Evolutionary conservation across 2,329 filamentous ascomycete genomes (phyloP), one percentile per base, ranked within the genome.

Genomic region (Aureobasidium sp.): DNA sequence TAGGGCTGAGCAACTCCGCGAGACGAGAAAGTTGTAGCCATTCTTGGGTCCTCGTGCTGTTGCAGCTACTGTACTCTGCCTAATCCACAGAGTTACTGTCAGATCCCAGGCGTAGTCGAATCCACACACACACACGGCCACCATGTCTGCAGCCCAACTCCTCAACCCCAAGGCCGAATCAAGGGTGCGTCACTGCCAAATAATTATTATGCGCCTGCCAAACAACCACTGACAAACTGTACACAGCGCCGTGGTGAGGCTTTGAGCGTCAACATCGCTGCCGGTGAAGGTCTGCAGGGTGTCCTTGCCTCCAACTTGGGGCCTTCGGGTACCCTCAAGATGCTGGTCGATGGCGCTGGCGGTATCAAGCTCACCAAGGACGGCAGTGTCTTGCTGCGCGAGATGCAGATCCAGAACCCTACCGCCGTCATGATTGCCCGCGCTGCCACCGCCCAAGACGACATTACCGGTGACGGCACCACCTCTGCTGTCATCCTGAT

Each of bases 101-200:
- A 49, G 43, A 49, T 38, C 19, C 55, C 8, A 23, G 55, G 55
- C 55, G 25, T 15, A 38, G 33, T 49, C 17, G 10, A 25, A 51
- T 35, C 2, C 62, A 25, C 46, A 51, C 27, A 2, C 62, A 25
- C 46, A 51, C 33, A 59, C n/a, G 35, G 23, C 61, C 68, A 73
- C 60, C 62, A 97, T 97, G 94, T 97, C 92, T 78, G 94, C 94
- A 69, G 92, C 94, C 72, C 93, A 97, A 80, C 86, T 99, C 71
- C 87, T 99, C 67, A 99, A 99, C 78, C 94, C 94, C 64, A 99
- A 99, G 82, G 94, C 94, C 71, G 94, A 99, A 81, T 96, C 92
- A 70, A 87, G 94, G 78, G 91, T 95, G 81, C 70, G 88, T 66
- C 17, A 13, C 19, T 25, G 23, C 43, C 43, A 29, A 58, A 60